These are phyloP conservation scores for Saturnispora sanitii DNA, from an alignment of 805 yeast species.

Conservation along the genomic window DNA sequence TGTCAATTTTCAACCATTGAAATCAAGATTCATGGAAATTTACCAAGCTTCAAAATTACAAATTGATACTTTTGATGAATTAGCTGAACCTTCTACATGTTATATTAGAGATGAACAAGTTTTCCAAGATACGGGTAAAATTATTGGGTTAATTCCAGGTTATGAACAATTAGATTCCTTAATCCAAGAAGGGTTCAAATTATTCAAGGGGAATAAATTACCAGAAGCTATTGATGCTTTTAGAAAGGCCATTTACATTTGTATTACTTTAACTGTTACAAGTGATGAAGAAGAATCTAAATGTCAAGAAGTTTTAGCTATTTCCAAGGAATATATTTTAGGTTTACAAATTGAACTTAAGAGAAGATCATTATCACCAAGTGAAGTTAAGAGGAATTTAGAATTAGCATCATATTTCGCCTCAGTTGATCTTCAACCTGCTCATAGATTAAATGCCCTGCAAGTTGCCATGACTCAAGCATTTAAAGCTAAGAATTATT, in stretches of 20 bases:
- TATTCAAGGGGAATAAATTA: conserved; percentile 75
- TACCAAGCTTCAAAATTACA: conserved; percentile 73
- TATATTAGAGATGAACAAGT: conserved; percentile 61
- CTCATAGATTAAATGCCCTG: conserved; percentile 78
- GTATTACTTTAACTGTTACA: conserved; percentile 61
- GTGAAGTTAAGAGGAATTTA: conserved; percentile 71
- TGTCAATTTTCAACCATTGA: conserved; percentile 77
- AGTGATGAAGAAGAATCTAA: conserved; percentile 67
- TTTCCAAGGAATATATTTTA: conserved; percentile 82
- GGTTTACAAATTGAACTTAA: conserved; percentile 86
- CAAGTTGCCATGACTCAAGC: conserved; percentile 94
- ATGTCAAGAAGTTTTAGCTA: conserved; percentile 57
- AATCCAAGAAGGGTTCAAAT: conserved; percentile 66
- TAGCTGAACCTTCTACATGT: conserved; percentile 43
- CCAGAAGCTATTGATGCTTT: conserved; percentile 72
- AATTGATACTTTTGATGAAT: conserved; percentile 58
- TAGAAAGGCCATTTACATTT: conserved; percentile 69
- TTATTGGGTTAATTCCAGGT: conserved; percentile 68
- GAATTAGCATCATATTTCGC: conserved; percentile 97
- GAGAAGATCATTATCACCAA: conserved; percentile 71
- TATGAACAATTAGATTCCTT: conserved; percentile 51
- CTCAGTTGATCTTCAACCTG: conserved; percentile 66
- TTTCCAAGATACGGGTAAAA: conserved; percentile 37
- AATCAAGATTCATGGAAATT: conserved; percentile 72
- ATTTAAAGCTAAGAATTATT: conserved; percentile 78